Conservation (phyloP, 148 eudicot genomes). For the Nepenthes gracilis region DNA sequence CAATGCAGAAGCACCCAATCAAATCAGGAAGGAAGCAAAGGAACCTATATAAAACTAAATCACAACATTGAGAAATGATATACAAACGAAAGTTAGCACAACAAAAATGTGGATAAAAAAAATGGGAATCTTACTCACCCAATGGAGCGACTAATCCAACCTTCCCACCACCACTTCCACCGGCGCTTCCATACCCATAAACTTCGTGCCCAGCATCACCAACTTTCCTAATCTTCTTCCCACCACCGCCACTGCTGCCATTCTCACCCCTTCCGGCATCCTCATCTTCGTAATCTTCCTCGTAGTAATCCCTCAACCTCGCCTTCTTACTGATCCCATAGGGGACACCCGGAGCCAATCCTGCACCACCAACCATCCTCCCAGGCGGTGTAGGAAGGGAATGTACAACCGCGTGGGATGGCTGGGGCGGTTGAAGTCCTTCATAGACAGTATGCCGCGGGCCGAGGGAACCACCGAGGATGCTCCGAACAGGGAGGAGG, state of each 20-base stretch:
- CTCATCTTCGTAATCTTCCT: conserved; percentile 29
- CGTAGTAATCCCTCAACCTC: conserved; percentile 22
- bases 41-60: neutral
- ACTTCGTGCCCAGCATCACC: conserved; percentile 6
- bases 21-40: too few relatives aligned
- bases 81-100: neutral
- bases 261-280: conserved; percentile 18
- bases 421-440: conserved; percentile 3
- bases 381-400: conserved; percentile 15
- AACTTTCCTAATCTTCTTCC: conserved; percentile 27
- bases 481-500: conserved; percentile 61
- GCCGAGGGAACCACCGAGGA: conserved; percentile 47
- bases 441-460: conserved; percentile 27
- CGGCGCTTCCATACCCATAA: conserved; percentile 19
- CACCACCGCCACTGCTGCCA: conserved; percentile 17
- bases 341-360: conserved; percentile 6
- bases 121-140: conserved; percentile 25
- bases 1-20: too few relatives aligned
- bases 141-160: conserved; percentile 28
- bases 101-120: neutral
- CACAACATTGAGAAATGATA: neutral
- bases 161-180: conserved; percentile 34
- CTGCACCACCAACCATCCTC: conserved; percentile 3
- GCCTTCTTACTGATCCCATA: conserved; percentile 22
- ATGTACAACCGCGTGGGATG: conserved; percentile 1